These are phyloP conservation scores for Coix lacrymajobi DNA, from an alignment of 176 grass and related monocot species.

Conservation along the genomic window DNA sequence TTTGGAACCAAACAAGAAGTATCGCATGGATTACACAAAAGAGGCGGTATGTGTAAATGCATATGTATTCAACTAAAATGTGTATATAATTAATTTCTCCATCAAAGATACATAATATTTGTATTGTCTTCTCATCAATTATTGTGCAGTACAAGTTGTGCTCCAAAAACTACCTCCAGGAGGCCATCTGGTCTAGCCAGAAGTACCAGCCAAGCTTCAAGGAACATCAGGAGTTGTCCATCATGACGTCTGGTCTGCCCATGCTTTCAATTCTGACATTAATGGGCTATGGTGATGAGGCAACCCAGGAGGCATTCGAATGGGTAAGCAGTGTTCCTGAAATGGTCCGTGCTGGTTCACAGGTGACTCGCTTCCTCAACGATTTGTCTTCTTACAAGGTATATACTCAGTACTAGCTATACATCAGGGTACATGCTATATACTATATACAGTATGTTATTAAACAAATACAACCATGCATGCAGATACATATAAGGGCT, in stretches of 20 bases:
- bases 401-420: background rate
- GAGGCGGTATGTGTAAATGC: background rate
- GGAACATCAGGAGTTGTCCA: background rate
- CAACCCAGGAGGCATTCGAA: background rate
- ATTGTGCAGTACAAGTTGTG: background rate
- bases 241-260: background rate
- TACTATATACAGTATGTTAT: no score
- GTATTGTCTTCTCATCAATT: background rate
- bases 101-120: background rate
- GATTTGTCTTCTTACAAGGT: conserved; percentile 4
- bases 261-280: background rate
- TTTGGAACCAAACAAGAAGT: background rate
- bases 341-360: background rate
- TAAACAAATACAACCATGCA: no score
- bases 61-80: background rate
- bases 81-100: no score
- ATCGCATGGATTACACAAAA: background rate
- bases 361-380: background rate
- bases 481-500: no score
- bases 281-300: background rate
- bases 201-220: background rate
- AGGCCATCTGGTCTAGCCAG: background rate
- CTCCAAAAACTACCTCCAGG: background rate
- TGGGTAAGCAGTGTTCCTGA: background rate
- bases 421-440: background rate